Evolutionary conservation across 2,329 filamentous ascomycete genomes (phyloP), one percentile per base, ranked within the genome.

Genomic region (Fusarium heterosporum): DNA sequence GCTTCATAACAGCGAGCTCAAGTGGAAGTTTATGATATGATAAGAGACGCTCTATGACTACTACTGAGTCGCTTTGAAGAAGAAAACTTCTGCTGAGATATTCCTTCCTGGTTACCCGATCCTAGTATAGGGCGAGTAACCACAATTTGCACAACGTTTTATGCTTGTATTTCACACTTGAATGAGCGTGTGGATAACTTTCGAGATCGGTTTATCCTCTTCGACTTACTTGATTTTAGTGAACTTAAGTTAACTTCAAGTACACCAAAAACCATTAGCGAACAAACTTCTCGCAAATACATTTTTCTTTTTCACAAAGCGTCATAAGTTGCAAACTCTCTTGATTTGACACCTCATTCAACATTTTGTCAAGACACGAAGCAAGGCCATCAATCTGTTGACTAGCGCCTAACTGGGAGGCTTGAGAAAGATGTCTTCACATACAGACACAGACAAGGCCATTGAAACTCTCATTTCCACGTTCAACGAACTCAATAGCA

Each of bases 401-500:
- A 36, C 34, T 36, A 8, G 34, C 16, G n/a, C 34, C 8, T n/a
- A 36, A 17, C 10, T 16, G 8, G 9, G n/a, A 34, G 14, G n/a
- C 32, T 34, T 8, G n/a, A 22, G n/a, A 34, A 34, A 8, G 5
- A 36, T 36, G 34, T 36, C 34, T 36, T 36, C n/a, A 36, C 34
- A 36, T 36, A 36, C 34, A n/a, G 32, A 36, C 22, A 30, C 60
- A 17, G 55, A 75, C 16, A 47, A 62, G 13, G 67, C 75, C n/a
- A 58, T 79, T 3, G 53, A 64, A 16, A 72, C 86, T 57, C 83
- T 93, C 22, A 85, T 95, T 65, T 83, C 80, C 12, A 87, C 83
- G n/a, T 94, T 92, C 77, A 87, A 90, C 72, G 91, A 93, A 68
- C 85, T 94, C 54, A 95, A 95, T 73, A 77, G 83, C 55, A 75